Evolutionary conservation across 805 yeast species (phyloP), one percentile per base, ranked within the genome.

Genomic region (Wickerhamiella australiensis): DNA sequence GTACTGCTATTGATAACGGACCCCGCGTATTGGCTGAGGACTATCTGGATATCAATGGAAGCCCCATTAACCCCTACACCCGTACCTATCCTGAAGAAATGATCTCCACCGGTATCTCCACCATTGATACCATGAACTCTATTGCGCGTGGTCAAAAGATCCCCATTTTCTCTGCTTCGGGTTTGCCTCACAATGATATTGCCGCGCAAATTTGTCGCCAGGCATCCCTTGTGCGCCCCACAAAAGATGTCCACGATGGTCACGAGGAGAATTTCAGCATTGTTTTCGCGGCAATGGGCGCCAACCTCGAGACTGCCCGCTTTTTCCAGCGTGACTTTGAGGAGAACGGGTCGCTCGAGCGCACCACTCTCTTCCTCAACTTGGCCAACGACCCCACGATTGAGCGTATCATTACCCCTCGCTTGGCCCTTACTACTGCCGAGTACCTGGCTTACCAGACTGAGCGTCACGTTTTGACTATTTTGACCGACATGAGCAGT

Each of bases 261-360:
- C 99, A 92, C 69, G 98, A 92, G 71, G 99, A 92, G 62, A 92
- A 92, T 70, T 92, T 92, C 84, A 85, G 96, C 49, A 94, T 92
- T 70, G 99, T 92, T 35, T 92, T 92, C 64, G 99, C 97, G 37
- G 99, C 99, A 52, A 92, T 94, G 98, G 99, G 99, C 78, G 98
- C 90, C 59, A 92, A 94, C 68, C 78, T 92, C 71, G 99, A 94
- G 72, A 92, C 98, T 29, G 86, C 97, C 25, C 79, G 98, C 68
- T 92, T 92, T 74, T 92, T 92, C 81, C 86, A 90, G 72, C 97
- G 92, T 71, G 99, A 92, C 73, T 92, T 92, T 71, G 97, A 94
- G 74, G 97, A 92, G 70, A 92, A 92, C 64, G 99, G 99, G 27
- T 88, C 96, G 23, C 76, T 92, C 63, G 99, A 92, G 70, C 87